Percentiles rank a stretch among this genome's conserved stretches.
Evolutionary conservation across 345 rosid genomes (phyloP).

Genomic region (Triadica sebifera): DNA sequence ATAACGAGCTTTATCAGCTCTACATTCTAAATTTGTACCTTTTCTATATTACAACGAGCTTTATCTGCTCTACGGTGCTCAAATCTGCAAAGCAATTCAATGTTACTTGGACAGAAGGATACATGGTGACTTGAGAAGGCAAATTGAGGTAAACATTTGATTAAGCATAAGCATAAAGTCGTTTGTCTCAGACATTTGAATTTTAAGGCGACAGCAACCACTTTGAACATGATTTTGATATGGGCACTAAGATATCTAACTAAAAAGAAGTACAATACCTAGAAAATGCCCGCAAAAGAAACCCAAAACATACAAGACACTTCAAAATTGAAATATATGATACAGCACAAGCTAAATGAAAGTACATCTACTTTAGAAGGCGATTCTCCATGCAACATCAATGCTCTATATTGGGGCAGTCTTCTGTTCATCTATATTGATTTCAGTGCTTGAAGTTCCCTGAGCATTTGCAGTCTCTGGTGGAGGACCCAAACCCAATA

Average conservation of each 20-base stretch:
- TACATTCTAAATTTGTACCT: too few species aligned
- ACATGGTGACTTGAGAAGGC: too few species aligned
- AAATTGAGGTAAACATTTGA: too few species aligned
- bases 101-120: too few species aligned
- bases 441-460: conserved; percentile 12
- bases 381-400: background rate
- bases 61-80: too few species aligned
- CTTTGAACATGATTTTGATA: background rate
- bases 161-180: too few species aligned
- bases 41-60: too few species aligned
- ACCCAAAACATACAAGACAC: background rate
- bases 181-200: too few species aligned
- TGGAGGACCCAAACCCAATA: conserved; percentile 51
- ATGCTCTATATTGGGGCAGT: conserved; percentile 1
- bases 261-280: background rate
- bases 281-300: background rate
- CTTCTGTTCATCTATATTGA: conserved; percentile 11
- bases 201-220: background rate
- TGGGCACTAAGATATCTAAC: background rate
- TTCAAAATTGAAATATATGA: background rate
- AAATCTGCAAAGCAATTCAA: too few species aligned
- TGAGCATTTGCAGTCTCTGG: conserved; percentile 19
- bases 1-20: too few species aligned
- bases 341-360: background rate
- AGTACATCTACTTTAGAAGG: background rate